A percentile compares a stretch with the other conserved stretches of the same genome.
These are phyloP conservation scores for Capillidium rhysosporum DNA, from an alignment of 371 early-diverging fungal genomes.

Conservation along the genomic window DNA sequence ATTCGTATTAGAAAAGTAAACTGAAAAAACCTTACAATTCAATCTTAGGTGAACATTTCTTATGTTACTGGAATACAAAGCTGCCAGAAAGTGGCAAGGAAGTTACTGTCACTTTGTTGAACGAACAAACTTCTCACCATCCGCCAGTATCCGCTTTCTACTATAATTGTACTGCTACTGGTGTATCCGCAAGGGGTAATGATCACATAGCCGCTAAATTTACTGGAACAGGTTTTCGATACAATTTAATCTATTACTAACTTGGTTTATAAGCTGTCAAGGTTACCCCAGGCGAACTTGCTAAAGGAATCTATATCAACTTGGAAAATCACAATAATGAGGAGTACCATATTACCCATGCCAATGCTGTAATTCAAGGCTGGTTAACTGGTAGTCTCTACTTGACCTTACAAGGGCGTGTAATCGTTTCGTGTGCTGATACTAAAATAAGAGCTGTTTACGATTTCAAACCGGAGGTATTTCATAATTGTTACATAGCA, in stretches of 20 bases:
- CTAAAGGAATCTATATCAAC: conserved; percentile 29
- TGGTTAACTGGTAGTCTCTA: conserved; percentile 22
- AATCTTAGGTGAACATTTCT: conserved; percentile 32
- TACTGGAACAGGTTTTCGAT: conserved; percentile 24
- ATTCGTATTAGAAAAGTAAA: conserved; percentile 11
- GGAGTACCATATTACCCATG: conserved; percentile 23
- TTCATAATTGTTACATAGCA: neutral
- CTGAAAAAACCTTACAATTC: conserved; percentile 36
- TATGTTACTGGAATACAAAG: conserved; percentile 27
- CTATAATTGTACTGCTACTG: conserved; percentile 24
- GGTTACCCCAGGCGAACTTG: conserved; percentile 23
- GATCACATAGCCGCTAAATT: conserved; percentile 36
- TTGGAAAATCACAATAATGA: conserved; percentile 24
- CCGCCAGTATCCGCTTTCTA: conserved; percentile 33
- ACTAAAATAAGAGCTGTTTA: conserved; percentile 20
- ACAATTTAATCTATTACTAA: neutral
- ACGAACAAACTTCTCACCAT: conserved; percentile 18
- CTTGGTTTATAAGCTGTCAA: conserved; percentile 16
- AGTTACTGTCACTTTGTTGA: conserved; percentile 22
- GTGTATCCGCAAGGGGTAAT: conserved; percentile 21
- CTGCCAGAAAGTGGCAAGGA: conserved; percentile 3
- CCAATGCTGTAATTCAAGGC: conserved; percentile 20
- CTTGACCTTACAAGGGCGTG: conserved; percentile 16
- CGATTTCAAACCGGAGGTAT: conserved; percentile 28
- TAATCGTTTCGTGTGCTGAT: conserved; percentile 20